Conservation (phyloP, 2,329 filamentous ascomycete genomes). For the Ceratocystis diversiconidia region DNA sequence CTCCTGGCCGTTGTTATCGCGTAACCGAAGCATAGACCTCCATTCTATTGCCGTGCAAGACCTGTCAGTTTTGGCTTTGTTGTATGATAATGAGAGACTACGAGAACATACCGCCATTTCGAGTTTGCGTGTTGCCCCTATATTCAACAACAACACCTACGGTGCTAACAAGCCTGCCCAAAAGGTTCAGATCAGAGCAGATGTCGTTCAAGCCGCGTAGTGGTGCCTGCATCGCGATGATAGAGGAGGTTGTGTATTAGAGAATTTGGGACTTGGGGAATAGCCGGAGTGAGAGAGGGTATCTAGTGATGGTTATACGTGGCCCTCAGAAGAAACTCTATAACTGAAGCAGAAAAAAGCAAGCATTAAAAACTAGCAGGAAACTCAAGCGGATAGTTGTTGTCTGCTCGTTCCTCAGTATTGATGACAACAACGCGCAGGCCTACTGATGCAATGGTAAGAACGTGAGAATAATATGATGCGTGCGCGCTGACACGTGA, state of each 20-base stretch:
- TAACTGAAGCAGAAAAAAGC: neutral
- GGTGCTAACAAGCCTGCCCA: neutral
- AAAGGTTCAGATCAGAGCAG: neutral
- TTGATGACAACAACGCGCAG: too few species aligned
- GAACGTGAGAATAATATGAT: too few species aligned
- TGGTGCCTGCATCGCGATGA: neutral
- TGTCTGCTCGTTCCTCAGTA: too few species aligned
- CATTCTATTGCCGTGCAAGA: neutral
- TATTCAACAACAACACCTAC: neutral
- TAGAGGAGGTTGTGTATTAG: neutral
- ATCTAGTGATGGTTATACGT: neutral
- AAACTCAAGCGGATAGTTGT: too few species aligned
- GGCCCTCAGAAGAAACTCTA: neutral
- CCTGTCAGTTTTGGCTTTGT: slow-evolving; percentile 1
- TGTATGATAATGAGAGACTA: neutral
- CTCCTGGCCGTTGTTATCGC: neutral
- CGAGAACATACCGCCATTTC: neutral
- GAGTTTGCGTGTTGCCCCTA: neutral
- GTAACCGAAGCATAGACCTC: neutral
- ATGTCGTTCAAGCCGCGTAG: neutral
- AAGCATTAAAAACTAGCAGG: neutral
- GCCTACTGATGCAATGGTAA: too few species aligned
- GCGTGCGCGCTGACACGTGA: too few species aligned
- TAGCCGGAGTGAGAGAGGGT: neutral
- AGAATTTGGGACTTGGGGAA: neutral